Percentiles rank a stretch among this genome's conserved stretches.
phyloP scores from a whole-genome alignment of 805 yeast species.

The Starmerella tilneyi region DNA sequence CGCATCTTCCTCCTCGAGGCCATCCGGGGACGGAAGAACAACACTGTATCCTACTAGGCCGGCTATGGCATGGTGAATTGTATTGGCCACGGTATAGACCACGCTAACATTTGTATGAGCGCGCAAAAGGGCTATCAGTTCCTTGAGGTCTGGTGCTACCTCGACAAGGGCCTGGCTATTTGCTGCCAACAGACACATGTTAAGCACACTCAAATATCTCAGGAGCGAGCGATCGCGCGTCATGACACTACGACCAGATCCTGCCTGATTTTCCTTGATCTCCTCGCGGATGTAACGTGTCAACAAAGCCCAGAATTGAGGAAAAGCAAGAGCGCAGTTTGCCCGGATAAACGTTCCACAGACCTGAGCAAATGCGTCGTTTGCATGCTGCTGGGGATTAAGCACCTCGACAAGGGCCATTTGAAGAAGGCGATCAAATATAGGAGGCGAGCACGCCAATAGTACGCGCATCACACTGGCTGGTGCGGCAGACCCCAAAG shows the following conservation, averaged over 20 bases:
- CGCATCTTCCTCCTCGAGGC: constrained; percentile 20
- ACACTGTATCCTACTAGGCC: constrained; percentile 38
- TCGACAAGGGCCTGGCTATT: constrained; percentile 39
- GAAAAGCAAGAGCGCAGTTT: constrained; percentile 43
- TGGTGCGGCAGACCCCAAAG: constrained; percentile 13
- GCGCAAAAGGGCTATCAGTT: constrained; percentile 38
- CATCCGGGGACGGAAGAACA: constrained; percentile 9
- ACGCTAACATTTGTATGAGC: constrained; percentile 53
- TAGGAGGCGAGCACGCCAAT: constrained; percentile 24
- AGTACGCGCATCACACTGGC: constrained; percentile 17
- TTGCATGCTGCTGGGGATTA: constrained; percentile 44
- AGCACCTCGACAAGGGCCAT: constrained; percentile 43
- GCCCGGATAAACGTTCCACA: constrained; percentile 63
- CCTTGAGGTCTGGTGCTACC: constrained; percentile 38
- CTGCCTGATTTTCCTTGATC: constrained; percentile 70
- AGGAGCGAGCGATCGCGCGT: constrained; percentile 71
- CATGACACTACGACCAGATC: constrained; percentile 51
- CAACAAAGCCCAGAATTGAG: constrained; percentile 38
- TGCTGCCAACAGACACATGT: constrained; percentile 62
- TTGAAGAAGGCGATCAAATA: constrained; percentile 26
- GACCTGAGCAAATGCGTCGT: constrained; percentile 59
- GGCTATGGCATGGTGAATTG: constrained; percentile 57
- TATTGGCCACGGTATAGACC: constrained; percentile 49
- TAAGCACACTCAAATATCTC: constrained; percentile 59
- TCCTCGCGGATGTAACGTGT: constrained; percentile 51